Evolutionary conservation across 2,329 filamentous ascomycete genomes (phyloP).

Genomic region (Didymella exigua): DNA sequence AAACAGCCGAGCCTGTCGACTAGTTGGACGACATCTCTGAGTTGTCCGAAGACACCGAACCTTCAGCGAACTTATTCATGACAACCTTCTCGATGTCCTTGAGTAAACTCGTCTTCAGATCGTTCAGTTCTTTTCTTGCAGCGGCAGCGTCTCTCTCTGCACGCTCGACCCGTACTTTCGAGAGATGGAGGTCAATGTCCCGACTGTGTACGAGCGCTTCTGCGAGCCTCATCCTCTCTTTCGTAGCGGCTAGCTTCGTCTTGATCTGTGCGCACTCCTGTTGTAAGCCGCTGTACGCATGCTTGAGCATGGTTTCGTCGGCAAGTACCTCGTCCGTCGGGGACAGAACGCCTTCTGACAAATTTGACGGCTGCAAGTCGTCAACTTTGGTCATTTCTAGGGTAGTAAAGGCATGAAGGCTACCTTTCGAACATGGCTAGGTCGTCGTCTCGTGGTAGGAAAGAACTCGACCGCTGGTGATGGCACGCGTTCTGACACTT

Average conservation of each 20-base stretch:
- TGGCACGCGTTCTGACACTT: slow-evolving; percentile 5
- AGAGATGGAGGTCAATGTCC: slow-evolving; percentile 13
- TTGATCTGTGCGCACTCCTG: slow-evolving; percentile 18
- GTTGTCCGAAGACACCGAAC: slow-evolving; percentile 7
- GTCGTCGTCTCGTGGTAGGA: slow-evolving; percentile 6
- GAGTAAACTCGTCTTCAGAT: slow-evolving; percentile 8
- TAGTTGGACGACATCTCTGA: slow-evolving; percentile 10
- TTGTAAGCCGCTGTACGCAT: slow-evolving; percentile 21
- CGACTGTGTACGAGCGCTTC: slow-evolving; percentile 19
- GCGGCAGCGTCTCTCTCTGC: slow-evolving; percentile 16
- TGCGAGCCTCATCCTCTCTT: slow-evolving; percentile 20
- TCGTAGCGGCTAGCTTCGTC: slow-evolving; percentile 16
- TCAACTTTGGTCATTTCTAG: background rate
- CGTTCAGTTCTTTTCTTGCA: slow-evolving; percentile 16
- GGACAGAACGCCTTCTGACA: slow-evolving; percentile 18
- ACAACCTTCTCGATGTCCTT: slow-evolving; percentile 10
- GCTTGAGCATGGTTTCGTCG: slow-evolving; percentile 21
- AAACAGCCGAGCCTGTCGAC: background rate
- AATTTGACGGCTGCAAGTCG: slow-evolving; percentile 6
- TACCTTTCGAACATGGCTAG: slow-evolving; percentile 17
- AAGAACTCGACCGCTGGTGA: slow-evolving; percentile 9
- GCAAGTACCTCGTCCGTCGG: slow-evolving; percentile 20
- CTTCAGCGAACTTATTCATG: slow-evolving; percentile 17
- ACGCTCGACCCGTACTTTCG: slow-evolving; percentile 14
- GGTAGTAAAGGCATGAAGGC: background rate